Base-by-base conservation (phyloP, 2,329 filamentous ascomycete species). In the Botryotinia convoluta region DNA sequence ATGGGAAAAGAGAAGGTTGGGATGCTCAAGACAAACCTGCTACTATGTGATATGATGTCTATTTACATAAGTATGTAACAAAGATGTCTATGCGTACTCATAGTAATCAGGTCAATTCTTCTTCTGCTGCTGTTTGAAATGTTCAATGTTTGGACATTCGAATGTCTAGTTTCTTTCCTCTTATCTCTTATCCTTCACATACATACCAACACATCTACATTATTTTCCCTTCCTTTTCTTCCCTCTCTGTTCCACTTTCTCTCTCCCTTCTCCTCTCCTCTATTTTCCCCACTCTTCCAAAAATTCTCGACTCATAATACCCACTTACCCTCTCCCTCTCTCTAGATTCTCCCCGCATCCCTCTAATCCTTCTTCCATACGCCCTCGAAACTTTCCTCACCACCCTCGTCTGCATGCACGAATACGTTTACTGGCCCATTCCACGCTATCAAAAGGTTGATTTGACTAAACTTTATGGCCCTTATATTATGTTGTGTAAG, bases 391-490 rank as follows among this genome's bases (percentile, higher is more conserved):
- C 89, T 0, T 87, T 85, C 51, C 75, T 92, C 72, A 91, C 90
- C 1, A 91, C 90, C 0, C 78, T 88, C 60, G 88, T 88, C 0
- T 92, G 90, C 77, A 84, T 92, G 63, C 84, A 86, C 2, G 90
- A 92, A 73, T 88, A 87, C 76, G 82, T 87, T 81, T 84, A 83
- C 75, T 92, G 90, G 88, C 79, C 81, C 64, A 83, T 86, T 44
- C 81, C 82, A 0, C 75, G 79, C 1, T 79, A 77, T 3, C 82
- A 88, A 76, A 89, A 88, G 77, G 78, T 83, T 37, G 83, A 84
- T 71, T 77, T 90, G 70, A 85, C 82, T 0, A 83, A 82, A 75
- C 81, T 90, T 22, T 90, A 90, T 79, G 85, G 85, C 37, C 88
- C 88, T 4, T 90, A 90, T 81, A 79, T 88, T 54, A 82, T 83